phyloP scores from a whole-genome alignment of 345 rosid genomes.

The Heritiera fomes region DNA sequence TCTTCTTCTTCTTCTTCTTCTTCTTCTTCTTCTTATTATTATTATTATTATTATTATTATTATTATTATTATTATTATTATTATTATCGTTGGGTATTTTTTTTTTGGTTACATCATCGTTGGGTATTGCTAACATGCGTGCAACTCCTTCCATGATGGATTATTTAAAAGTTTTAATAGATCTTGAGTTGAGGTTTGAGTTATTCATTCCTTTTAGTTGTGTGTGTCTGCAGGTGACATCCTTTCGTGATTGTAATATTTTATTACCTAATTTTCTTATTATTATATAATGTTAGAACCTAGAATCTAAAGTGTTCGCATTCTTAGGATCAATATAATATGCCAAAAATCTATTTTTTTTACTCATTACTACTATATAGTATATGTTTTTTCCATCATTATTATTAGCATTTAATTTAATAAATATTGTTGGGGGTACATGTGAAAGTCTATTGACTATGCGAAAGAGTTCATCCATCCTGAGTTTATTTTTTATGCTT shows the following conservation, averaged over 20 bases:
- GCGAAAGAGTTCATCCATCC: too few relatives aligned
- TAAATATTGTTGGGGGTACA: not conserved
- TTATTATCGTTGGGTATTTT: too few relatives aligned
- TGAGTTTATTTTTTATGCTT: too few relatives aligned
- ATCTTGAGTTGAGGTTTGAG: slow-evolving; percentile 12
- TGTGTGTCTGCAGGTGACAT: not conserved
- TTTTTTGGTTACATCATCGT: too few relatives aligned
- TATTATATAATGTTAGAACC: not conserved
- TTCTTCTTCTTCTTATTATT: too few relatives aligned
- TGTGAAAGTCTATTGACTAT: not conserved
- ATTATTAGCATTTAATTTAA: too few relatives aligned
- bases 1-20: not conserved
- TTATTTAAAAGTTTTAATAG: not conserved
- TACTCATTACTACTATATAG: not conserved
- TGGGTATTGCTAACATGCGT: slow-evolving; percentile 24
- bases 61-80: too few relatives aligned
- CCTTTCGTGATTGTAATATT: not conserved
- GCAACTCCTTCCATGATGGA: slow-evolving; percentile 4
- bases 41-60: not conserved
- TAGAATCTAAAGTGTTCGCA: not conserved
- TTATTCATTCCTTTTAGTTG: slow-evolving; percentile 6
- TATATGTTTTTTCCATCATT: not conserved
- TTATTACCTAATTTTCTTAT: not conserved
- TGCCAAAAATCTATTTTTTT: not conserved
- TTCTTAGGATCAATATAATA: not conserved